Evolutionary conservation across 2,329 filamentous ascomycete species (phyloP).

Genomic region (Aureobasidium musti): DNA sequence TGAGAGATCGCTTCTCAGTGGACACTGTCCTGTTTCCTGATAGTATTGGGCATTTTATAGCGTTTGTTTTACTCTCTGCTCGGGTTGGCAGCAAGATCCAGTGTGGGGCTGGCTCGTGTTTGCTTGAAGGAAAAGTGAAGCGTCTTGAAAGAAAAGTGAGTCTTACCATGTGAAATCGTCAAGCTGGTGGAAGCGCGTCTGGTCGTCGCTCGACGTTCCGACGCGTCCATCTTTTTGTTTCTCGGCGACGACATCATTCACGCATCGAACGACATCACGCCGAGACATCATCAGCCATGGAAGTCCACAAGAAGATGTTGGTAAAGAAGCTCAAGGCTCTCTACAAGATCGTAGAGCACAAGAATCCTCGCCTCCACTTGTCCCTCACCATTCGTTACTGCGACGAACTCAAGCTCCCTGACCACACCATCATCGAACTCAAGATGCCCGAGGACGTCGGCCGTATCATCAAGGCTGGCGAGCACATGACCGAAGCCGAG

Average conservation of each 20-base stretch:
- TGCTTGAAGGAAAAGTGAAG: too few relatives aligned
- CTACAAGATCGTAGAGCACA: slow-evolving; percentile 9
- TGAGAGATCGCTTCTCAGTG: too few relatives aligned
- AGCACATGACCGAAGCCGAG: not conserved
- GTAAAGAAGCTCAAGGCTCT: slow-evolving; percentile 6
- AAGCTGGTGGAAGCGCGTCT: not conserved
- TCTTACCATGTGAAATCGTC: not conserved
- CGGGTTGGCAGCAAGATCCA: too few relatives aligned
- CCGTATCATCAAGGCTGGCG: slow-evolving; percentile 16
- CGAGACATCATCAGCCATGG: not conserved
- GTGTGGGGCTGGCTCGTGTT: too few relatives aligned
- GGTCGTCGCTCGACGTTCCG: not conserved
- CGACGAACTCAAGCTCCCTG: not conserved
- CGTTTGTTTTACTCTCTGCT: too few relatives aligned
- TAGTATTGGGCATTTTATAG: too few relatives aligned
- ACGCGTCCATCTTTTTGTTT: not conserved
- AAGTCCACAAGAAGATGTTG: slow-evolving; percentile 16
- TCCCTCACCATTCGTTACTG: slow-evolving; percentile 6
- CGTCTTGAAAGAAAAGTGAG: not conserved
- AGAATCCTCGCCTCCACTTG: not conserved
- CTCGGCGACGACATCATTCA: not conserved
- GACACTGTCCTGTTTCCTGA: too few relatives aligned
- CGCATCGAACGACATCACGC: not conserved
- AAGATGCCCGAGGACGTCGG: not conserved
- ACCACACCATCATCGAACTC: not conserved